Base-by-base conservation (phyloP, 441 rosid genomes). In the Pelargonium cotyledonis region DNA sequence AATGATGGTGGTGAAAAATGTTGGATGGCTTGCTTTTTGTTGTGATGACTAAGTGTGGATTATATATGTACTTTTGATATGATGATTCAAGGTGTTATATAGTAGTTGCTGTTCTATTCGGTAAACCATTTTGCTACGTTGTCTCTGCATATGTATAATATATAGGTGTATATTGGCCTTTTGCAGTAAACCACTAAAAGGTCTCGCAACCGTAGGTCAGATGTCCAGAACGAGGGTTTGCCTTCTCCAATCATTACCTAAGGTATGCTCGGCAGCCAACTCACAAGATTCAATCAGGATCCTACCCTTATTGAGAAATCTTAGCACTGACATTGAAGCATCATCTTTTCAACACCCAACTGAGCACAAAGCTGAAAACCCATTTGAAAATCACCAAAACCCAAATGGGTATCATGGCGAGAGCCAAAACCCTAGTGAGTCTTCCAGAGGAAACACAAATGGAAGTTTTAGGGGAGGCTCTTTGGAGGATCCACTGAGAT, bases 281-380 rank as follows among this genome's bases (percentile, higher is more conserved):
- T 71, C 77, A n/a, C 77, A 76, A 9, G 47, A 65, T 66, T 46
- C 80, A 0, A 0, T 70, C 76, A 70, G 38, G 67, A 60, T 68
- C 55, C 68, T 75, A 2, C 49, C 67, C 66, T 18, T 75, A 9
- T 66, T 77, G 66, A 78, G 77, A 70, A 64, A 75, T 74, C 65
- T 83, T 68, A 73, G 70, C 79, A 85, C 86, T 1, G 87, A 86
- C 8, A 77, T 81, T 18, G 78, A 86, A 81, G 80, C 83, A 74
- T 82, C 69, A 51, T 86, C 83, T 67, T 65, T 78, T 51, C 72
- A 60, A 40, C 69, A 70, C 74, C 49, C 80, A 64, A 64, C 65
- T 18, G 81, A 63, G 1, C 38, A 68, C 63, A 62, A 60, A 0
- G 18, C 15, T 0, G 83, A 67, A 23, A 8, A 72, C 66, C 67